phyloP scores from a whole-genome alignment of 768 basidiomycete genomes.

The Amanita muscaria region DNA sequence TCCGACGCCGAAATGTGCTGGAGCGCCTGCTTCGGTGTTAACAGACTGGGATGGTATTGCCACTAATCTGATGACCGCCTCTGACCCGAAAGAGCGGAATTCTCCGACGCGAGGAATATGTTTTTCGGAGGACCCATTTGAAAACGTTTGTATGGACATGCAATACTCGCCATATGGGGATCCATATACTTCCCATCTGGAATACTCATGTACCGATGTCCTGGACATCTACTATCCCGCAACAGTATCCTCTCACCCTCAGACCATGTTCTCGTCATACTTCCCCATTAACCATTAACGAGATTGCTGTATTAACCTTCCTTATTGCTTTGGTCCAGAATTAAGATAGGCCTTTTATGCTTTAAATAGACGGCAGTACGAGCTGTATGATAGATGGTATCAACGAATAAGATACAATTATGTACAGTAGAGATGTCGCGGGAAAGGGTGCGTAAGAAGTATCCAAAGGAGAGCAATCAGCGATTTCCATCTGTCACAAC shows the following conservation, averaged over 20 bases:
- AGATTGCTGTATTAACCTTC: no score
- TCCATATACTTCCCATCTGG: not conserved
- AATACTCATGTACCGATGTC: not conserved
- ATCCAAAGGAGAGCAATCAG: not conserved
- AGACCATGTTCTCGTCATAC: not conserved
- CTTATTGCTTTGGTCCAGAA: no score
- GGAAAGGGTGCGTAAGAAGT: conserved; percentile 5
- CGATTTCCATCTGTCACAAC: conserved; percentile 2
- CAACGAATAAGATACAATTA: conserved; percentile 1
- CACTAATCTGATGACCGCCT: no score
- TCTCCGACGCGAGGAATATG: no score
- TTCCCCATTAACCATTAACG: no score
- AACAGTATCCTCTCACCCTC: not conserved
- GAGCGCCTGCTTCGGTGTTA: not conserved
- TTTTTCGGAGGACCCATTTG: not conserved
- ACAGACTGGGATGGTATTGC: conserved; percentile 6
- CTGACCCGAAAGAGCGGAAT: no score
- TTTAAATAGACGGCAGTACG: no score
- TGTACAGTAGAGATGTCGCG: not conserved
- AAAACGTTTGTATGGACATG: no score
- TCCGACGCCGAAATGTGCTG: not conserved
- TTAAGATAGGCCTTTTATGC: no score
- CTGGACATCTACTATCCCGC: not conserved
- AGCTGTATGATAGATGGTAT: no score
- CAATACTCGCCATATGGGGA: no score